Base-by-base conservation (phyloP, 306 rosid species). In the Comarum palustre region DNA sequence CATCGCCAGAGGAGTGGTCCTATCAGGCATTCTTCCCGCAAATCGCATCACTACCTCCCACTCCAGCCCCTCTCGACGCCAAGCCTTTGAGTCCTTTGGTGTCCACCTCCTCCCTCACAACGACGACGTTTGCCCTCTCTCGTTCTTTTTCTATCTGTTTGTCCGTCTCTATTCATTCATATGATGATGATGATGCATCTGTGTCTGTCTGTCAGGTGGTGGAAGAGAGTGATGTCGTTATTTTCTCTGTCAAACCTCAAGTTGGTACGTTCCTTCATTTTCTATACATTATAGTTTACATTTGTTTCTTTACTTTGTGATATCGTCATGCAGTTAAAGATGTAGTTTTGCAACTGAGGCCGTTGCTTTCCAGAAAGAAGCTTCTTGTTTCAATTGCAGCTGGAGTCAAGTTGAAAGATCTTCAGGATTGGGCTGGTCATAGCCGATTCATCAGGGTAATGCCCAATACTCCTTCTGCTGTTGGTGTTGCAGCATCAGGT, bases 361-460 rank as follows among this genome's bases (percentile, higher is more conserved):
- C 97, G 41, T 78, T 78, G 31, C 82, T 95, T 36, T 81, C 97
- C 43, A 74, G 64, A 74, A 86, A 87, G 82, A 91, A 95, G 87
- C 97, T 92, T 76, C 83, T 95, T 58, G 97, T 95, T 82, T 95
- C 97, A 2, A 84, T 95, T 81, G 97, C 97, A 70, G 99, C 99
- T 68, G 99, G 99, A 54, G 63, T 90, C 76, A 95, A 87, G 80
- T 68, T 95, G 87, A 86, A 90, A 79, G 99, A 95, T 87, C 89
- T 95, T 64, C 96, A 90, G 98, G 93, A 89, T 77, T 93, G 98
- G 97, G 93, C 97, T 4, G 96, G 89, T 47, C 76, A 81, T 42
- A 39, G 74, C 65, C 85, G 98, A 73, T 87, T 93, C 79, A 78
- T 93, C 60, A 87, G 97, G 82, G 93, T 93, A 46, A 85, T 89